Conservation (phyloP, 352 stramenopile species). For the Phytophthora palmivora region DNA sequence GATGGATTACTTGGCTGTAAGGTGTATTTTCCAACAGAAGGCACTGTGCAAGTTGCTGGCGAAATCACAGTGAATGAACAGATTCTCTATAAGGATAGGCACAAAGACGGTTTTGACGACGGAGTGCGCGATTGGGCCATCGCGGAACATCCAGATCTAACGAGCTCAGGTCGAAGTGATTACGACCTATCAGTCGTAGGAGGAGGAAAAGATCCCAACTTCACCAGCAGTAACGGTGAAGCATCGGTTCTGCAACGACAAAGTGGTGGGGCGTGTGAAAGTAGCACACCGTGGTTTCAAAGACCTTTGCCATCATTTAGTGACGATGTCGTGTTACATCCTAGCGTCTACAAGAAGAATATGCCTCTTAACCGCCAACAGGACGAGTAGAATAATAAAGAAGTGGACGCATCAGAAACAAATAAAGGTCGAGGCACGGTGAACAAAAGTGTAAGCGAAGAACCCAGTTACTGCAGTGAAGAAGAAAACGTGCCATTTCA, state of each 20-base stretch:
- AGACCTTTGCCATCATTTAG: background rate
- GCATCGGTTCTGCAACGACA: background rate
- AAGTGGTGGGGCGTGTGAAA: background rate
- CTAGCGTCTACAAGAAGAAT: background rate
- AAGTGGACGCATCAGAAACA: background rate
- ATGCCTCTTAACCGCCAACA: background rate
- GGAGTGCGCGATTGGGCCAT: background rate
- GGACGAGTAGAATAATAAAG: background rate
- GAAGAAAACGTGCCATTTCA: no score
- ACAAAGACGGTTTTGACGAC: background rate
- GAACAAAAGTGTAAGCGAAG: no score
- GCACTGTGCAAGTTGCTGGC: background rate
- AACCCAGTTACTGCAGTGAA: no score
- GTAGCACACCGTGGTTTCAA: background rate
- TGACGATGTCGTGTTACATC: constrained; percentile 7
- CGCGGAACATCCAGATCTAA: constrained; percentile 4
- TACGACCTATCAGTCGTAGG: constrained; percentile 12
- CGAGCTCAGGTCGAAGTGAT: background rate
- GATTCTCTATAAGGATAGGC: constrained; percentile 14
- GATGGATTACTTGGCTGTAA: background rate
- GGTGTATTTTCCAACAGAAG: constrained; percentile 6
- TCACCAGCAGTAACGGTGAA: background rate
- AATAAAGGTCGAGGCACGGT: no score
- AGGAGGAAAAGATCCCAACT: background rate
- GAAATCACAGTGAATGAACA: constrained; percentile 10